phyloP scores from a whole-genome alignment of 2,329 filamentous ascomycete species.

The Lojkania enalia region DNA sequence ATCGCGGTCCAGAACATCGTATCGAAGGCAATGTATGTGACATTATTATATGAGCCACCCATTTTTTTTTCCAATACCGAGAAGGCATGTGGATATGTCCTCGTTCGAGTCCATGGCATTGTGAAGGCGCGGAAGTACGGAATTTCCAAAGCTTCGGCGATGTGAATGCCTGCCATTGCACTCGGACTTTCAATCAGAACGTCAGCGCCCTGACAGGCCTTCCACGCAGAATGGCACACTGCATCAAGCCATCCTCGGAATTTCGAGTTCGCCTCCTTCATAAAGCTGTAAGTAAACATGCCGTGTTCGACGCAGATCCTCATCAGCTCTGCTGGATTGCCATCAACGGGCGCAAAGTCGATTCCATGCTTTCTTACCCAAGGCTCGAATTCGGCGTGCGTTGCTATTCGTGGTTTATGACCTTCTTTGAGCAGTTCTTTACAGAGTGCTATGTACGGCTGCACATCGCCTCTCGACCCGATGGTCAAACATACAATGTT shows the following conservation, averaged over 20 bases:
- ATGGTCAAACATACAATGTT: slow-evolving; percentile 93
- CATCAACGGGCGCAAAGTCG: slow-evolving; percentile 84
- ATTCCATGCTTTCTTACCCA: slow-evolving; percentile 96
- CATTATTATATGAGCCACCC: slow-evolving; percentile 92
- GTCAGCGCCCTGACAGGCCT: slow-evolving; percentile 82
- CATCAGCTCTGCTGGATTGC: slow-evolving; percentile 94
- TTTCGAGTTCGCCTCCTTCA: slow-evolving; percentile 72
- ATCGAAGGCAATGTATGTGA: slow-evolving; percentile 96
- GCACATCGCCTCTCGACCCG: slow-evolving; percentile 91
- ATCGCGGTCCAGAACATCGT: slow-evolving; percentile 96
- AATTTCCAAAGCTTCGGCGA: slow-evolving; percentile 88
- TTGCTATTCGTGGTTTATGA: slow-evolving; percentile 84
- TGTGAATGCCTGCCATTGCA: slow-evolving; percentile 97
- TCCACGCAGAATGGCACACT: slow-evolving; percentile 78
- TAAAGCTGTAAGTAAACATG: slow-evolving; percentile 91
- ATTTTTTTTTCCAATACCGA: slow-evolving; percentile 90
- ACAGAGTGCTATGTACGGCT: slow-evolving; percentile 95
- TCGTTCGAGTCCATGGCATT: slow-evolving; percentile 97
- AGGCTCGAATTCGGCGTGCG: slow-evolving; percentile 82
- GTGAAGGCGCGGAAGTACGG: slow-evolving; percentile 98
- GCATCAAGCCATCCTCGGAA: slow-evolving; percentile 97
- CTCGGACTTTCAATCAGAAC: slow-evolving; percentile 93
- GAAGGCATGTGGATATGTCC: slow-evolving; percentile 96
- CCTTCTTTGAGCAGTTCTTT: slow-evolving; percentile 88
- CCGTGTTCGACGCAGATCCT: slow-evolving; percentile 93